phyloP scores from a whole-genome alignment of 176 grass and related monocot genomes.

The Oryza brachyantha region DNA sequence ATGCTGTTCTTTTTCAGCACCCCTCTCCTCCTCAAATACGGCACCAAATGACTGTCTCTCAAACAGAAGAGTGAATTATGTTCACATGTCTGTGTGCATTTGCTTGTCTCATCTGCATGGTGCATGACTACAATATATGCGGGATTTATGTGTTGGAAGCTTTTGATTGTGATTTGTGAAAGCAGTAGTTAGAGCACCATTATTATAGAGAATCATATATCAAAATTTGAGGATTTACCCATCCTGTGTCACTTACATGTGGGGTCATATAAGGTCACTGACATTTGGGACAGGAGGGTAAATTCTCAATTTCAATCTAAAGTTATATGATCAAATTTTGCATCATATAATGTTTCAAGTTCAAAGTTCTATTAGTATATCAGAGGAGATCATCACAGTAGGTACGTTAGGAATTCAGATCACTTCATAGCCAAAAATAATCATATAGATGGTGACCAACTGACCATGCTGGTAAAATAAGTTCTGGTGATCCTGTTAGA shows the following conservation, averaged over 20 bases:
- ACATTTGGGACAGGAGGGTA: neutral
- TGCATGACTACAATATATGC: neutral
- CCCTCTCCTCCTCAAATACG: neutral
- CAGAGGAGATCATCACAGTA: neutral
- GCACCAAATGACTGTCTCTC: neutral
- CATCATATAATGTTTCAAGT: neutral
- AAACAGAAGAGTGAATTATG: neutral
- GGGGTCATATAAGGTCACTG: neutral
- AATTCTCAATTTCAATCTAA: neutral
- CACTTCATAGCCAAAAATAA: neutral
- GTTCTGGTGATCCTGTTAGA: neutral
- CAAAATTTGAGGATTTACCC: neutral
- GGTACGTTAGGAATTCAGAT: neutral
- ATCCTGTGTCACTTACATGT: neutral
- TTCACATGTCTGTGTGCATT: neutral
- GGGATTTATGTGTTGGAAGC: neutral
- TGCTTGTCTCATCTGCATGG: slow-evolving; percentile 25
- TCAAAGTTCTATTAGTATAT: neutral
- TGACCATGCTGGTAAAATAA: neutral
- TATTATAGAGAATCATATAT: neutral
- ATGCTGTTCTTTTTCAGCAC: neutral
- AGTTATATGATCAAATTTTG: neutral
- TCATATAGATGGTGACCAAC: neutral
- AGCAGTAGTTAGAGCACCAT: slow-evolving; percentile 11
- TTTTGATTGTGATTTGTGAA: slow-evolving; percentile 27